Evolutionary conservation across 164 flowering plant genomes (phyloP).

Genomic region (Piper longum): DNA sequence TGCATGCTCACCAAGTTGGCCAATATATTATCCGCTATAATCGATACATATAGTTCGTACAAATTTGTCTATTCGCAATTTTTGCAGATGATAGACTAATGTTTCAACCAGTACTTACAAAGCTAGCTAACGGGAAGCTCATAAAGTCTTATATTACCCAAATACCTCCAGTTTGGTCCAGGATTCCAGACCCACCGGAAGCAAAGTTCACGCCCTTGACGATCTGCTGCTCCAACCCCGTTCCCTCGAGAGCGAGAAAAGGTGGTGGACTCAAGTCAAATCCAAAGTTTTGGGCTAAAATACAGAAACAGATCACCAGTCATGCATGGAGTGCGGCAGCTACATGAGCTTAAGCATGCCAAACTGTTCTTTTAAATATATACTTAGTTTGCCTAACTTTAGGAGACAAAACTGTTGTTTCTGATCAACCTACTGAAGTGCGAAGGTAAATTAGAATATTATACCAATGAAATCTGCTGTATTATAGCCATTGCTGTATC

Average conservation of each 20-base stretch:
- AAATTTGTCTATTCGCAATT: no score
- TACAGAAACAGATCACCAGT: background rate
- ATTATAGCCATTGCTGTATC: slow-evolving; percentile 56
- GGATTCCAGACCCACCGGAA: slow-evolving; percentile 44
- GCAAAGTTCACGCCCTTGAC: slow-evolving; percentile 40
- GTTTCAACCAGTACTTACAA: no score
- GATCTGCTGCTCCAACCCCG: slow-evolving; percentile 4
- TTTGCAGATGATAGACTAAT: no score
- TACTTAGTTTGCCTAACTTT: no score
- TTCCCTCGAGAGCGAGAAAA: slow-evolving; percentile 14
- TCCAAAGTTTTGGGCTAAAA: slow-evolving; percentile 20
- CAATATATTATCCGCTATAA: background rate
- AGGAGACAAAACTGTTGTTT: no score
- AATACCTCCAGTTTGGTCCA: slow-evolving; percentile 17
- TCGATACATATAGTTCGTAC: no score
- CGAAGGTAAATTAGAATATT: background rate
- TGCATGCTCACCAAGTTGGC: background rate
- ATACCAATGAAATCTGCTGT: slow-evolving; percentile 37
- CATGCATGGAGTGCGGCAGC: no score
- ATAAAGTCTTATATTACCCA: background rate
- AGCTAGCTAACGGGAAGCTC: no score
- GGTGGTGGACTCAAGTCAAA: slow-evolving; percentile 34
- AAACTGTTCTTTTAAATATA: no score
- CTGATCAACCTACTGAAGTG: no score
- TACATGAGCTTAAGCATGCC: no score